Conservation (phyloP, 2,329 filamentous ascomycete species). For the Neonectria neomacrospora region DNA sequence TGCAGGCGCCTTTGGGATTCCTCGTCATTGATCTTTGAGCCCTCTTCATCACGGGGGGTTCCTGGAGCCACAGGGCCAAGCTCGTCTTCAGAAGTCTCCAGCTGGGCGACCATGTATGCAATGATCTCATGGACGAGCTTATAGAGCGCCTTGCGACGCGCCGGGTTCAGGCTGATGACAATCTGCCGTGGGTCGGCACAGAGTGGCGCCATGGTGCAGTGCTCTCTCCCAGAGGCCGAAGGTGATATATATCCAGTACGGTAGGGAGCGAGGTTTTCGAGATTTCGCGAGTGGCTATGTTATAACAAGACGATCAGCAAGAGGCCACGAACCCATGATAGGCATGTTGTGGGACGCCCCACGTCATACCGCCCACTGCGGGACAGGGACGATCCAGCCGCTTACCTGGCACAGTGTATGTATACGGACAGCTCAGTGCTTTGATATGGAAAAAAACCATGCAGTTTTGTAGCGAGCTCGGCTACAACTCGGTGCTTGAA, state of each 20-base stretch:
- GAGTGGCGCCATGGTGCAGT: conserved; percentile 61
- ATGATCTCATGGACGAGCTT: conserved; percentile 63
- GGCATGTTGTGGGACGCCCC: conserved; percentile 11
- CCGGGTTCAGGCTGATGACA: conserved; percentile 64
- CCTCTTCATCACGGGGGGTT: conserved; percentile 29
- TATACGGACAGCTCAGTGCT: neutral
- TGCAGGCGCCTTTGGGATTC: conserved; percentile 26
- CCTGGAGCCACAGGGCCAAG: conserved; percentile 44
- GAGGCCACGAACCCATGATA: conserved; percentile 6
- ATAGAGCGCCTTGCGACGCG: conserved; percentile 62
- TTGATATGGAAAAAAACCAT: neutral
- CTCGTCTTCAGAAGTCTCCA: conserved; percentile 54
- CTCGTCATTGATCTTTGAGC: conserved; percentile 25
- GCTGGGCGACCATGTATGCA: conserved; percentile 64
- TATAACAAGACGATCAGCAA: conserved; percentile 18
- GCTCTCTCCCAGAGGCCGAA: neutral
- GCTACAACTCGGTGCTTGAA: neutral
- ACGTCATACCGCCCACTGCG: conserved; percentile 21
- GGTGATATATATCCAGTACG: neutral
- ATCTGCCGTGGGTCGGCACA: conserved; percentile 66
- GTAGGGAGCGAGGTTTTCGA: neutral
- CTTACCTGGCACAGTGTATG: conserved; percentile 6
- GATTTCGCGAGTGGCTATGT: conserved; percentile 4
- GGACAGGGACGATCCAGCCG: conserved; percentile 6
- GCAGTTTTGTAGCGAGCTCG: neutral